Evolutionary conservation across 1,139 yeast genomes (phyloP).

Genomic region (Suhomyces guaymorum): DNA sequence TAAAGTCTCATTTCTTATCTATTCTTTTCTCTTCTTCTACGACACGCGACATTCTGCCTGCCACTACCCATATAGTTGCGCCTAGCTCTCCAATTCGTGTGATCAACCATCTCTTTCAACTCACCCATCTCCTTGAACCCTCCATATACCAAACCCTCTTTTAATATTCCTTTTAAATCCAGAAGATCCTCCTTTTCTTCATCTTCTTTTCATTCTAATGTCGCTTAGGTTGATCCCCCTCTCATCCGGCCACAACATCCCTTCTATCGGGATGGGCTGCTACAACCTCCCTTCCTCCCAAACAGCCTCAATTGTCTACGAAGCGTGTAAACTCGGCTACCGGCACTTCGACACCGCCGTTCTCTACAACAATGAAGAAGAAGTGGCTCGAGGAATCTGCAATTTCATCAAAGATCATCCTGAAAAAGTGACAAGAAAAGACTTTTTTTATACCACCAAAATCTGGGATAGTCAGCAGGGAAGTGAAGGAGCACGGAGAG

Average conservation of each 20-base stretch:
- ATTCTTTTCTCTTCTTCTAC: no score
- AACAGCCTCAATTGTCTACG: slow-evolving; percentile 40
- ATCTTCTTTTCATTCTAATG: no score
- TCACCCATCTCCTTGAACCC: no score
- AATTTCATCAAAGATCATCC: slow-evolving; percentile 56
- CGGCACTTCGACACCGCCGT: slow-evolving; percentile 63
- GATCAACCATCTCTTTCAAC: no score
- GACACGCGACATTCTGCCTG: no score
- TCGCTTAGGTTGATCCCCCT: slow-evolving; percentile 16
- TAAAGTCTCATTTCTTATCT: no score
- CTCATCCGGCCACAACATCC: slow-evolving; percentile 31
- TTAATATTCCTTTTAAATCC: no score
- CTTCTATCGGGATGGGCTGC: slow-evolving; percentile 42
- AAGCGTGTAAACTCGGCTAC: slow-evolving; percentile 53
- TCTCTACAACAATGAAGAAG: slow-evolving; percentile 55
- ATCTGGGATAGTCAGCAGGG: slow-evolving; percentile 40
- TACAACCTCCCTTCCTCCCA: slow-evolving; percentile 29
- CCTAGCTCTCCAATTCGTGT: no score
- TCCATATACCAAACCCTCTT: no score
- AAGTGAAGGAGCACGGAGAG: slow-evolving; percentile 23
- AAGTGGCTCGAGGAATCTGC: slow-evolving; percentile 54
- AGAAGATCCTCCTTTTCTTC: no score
- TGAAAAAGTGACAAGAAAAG: slow-evolving; percentile 48
- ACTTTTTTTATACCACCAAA: slow-evolving; percentile 63
- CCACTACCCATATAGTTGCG: no score